Conservation (phyloP, 2,329 filamentous ascomycete genomes). For the Aspergillus unguis region DNA sequence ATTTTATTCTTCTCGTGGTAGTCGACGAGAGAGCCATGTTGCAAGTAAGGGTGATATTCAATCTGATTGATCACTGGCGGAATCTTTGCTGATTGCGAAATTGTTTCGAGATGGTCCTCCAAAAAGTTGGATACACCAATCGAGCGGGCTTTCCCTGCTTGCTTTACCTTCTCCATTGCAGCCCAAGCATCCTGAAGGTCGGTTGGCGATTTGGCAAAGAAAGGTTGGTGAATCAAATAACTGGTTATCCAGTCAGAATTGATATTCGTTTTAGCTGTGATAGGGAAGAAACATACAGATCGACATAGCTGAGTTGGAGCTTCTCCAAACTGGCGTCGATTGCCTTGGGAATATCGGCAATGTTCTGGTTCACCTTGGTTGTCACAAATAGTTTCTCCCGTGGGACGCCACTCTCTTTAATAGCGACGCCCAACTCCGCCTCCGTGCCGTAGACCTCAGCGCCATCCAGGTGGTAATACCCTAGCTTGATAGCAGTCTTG, state of each 20-base stretch:
- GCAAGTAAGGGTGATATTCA: constrained; percentile 46
- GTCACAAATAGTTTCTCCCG: constrained; percentile 52
- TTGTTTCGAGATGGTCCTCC: constrained; percentile 52
- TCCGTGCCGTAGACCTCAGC: constrained; percentile 57
- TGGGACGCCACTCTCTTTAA: constrained; percentile 45
- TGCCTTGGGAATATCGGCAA: constrained; percentile 54
- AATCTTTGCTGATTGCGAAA: constrained; percentile 44
- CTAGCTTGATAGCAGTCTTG: constrained; percentile 57
- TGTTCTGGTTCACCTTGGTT: constrained; percentile 56
- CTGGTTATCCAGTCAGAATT: constrained; percentile 28
- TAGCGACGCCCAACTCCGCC: constrained; percentile 47
- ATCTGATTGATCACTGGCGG: constrained; percentile 39
- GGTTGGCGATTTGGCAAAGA: constrained; percentile 52
- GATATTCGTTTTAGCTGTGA: neutral
- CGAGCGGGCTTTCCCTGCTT: constrained; percentile 55
- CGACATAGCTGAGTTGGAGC: constrained; percentile 59
- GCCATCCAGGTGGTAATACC: constrained; percentile 62
- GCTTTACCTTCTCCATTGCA: constrained; percentile 57
- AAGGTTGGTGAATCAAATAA: constrained; percentile 62
- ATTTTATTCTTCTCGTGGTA: constrained; percentile 44
- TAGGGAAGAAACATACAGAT: constrained; percentile 47
- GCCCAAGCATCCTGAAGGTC: constrained; percentile 59
- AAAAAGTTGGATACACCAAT: constrained; percentile 64
- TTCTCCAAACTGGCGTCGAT: constrained; percentile 58
- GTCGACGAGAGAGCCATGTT: constrained; percentile 41